Evolutionary conservation across 2,329 filamentous ascomycete species (phyloP), one percentile per base, ranked within the genome.

Genomic region (Fusarium liriodendri): DNA sequence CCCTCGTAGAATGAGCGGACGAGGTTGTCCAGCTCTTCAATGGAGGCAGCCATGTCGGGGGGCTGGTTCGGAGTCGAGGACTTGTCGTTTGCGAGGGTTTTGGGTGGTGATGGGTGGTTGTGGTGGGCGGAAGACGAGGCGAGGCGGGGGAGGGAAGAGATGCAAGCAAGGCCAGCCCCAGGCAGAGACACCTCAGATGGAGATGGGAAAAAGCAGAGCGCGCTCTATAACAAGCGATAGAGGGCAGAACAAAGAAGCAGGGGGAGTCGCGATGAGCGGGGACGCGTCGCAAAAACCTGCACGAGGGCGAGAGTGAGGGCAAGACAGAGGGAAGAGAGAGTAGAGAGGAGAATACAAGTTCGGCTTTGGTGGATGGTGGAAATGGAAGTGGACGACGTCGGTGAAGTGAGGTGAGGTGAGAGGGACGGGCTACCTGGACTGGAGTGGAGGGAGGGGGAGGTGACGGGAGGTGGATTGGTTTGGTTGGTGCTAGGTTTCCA

Each of bases 1-100:
- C 95, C 95, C 87, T 98, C 96, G 82, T 98, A 99, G 86, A 99
- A 98, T 87, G 94, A 92, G 84, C 94, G 95, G 89, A 98, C 96
- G 77, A 95, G 97, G 84, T 89, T 92, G 90, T 99, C 97, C 88
- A 99, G 92, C 91, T 99, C 97, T 84, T 93, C 91, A 85, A 99
- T 96, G 80, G 93, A 87, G 83, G 90, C 87, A 83, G 90, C 87
- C 91, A 92, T 92, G 84, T 82, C 86, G 78, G 64, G 69, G 58
- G 64, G 42, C 20, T 42, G 47, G 65, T 38, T 75, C 72, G 72
- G 65, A 64, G 72, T 76, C 76, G 58, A 71, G 73, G 69, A 72
- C 70, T 78, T 74, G 80, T 75, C 82, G 81, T 72, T 52, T 71
- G 66, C 58, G 66, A 69, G 75, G 72, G 78, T 75, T 70, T 78